These are phyloP conservation scores for Erysimum cheiranthoides DNA, from an alignment of 345 rosid genomes.

Conservation along the genomic window DNA sequence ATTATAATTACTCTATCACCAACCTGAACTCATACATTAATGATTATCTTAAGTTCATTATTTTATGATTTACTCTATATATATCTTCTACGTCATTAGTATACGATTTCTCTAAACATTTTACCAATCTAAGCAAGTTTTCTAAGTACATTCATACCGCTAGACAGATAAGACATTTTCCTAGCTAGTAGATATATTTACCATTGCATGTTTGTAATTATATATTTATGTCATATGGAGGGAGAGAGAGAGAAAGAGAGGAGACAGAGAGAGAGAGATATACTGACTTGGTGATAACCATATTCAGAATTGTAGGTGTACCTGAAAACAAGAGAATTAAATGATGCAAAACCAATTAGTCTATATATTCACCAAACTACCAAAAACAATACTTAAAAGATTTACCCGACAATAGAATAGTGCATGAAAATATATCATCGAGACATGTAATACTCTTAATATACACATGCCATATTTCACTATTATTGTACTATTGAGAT, in stretches of 20 bases:
- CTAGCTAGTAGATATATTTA: conserved; percentile 15
- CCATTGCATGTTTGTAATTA: conserved; percentile 7
- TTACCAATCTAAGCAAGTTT: conserved; percentile 1
- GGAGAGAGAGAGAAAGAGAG: conserved; percentile 7
- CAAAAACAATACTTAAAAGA: background rate
- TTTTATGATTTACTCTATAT: conserved; percentile 8
- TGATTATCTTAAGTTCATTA: background rate
- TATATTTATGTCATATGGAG: conserved; percentile 1
- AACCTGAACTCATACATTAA: background rate
- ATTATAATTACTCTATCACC: background rate
- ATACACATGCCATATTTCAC: conserved; percentile 17
- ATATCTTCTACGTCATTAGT: background rate
- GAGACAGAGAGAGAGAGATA: conserved; percentile 24
- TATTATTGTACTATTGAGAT: conserved; percentile 25
- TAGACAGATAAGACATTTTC: conserved; percentile 2
- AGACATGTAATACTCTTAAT: background rate
- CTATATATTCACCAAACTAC: conserved; percentile 28
- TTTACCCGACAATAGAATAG: conserved; percentile 1
- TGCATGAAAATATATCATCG: conserved; percentile 25
- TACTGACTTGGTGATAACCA: conserved; percentile 77
- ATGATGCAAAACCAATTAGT: conserved; percentile 42
- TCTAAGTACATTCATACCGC: background rate
- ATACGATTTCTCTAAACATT: background rate
- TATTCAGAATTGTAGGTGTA: conserved; percentile 75
- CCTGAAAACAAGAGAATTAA: conserved; percentile 54